phyloP scores from a whole-genome alignment of 139 green algal species.

The Penium margaritaceum region DNA sequence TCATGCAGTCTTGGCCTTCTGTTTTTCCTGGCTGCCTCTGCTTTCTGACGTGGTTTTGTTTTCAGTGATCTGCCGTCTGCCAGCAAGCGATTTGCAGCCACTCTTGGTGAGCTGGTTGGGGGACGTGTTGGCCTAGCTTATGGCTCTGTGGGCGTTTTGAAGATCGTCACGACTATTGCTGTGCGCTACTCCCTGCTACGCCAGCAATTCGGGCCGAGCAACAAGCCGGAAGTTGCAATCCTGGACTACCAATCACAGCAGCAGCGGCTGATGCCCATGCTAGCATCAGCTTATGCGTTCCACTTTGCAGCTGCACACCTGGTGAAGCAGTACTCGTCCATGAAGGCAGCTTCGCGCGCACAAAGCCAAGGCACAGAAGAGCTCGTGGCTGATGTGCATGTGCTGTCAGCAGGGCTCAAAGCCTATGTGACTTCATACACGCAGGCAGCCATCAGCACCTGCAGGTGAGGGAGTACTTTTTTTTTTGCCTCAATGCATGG shows the following conservation, averaged over 20 bases:
- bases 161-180: conserved; percentile 74
- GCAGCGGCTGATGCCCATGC: conserved; percentile 49
- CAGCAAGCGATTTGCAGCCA: conserved; percentile 69
- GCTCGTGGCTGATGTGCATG: conserved; percentile 37
- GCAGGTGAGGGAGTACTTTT: conserved; percentile 60
- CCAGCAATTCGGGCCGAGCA: conserved; percentile 60
- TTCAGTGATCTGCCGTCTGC: conserved; percentile 29
- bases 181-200: conserved; percentile 64
- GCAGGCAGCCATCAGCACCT: conserved; percentile 26
- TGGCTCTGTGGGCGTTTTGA: conserved; percentile 67
- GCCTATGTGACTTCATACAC: conserved; percentile 42
- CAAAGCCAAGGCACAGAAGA: conserved; percentile 40
- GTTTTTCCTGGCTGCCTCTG: neutral
- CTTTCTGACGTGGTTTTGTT: neutral
- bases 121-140: conserved; percentile 73
- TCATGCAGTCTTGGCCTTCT: neutral
- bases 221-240: conserved; percentile 39
- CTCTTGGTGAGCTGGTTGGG: conserved; percentile 65
- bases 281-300: conserved; percentile 40
- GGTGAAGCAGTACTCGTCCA: conserved; percentile 27
- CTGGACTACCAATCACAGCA: conserved; percentile 46
- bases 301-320: conserved; percentile 39
- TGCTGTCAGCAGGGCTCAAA: conserved; percentile 40
- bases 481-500: too few species aligned
- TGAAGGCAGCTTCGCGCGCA: conserved; percentile 20